Conservation (phyloP, 2,329 filamentous ascomycete species). For the Tolypocladium ovalisporum region DNA sequence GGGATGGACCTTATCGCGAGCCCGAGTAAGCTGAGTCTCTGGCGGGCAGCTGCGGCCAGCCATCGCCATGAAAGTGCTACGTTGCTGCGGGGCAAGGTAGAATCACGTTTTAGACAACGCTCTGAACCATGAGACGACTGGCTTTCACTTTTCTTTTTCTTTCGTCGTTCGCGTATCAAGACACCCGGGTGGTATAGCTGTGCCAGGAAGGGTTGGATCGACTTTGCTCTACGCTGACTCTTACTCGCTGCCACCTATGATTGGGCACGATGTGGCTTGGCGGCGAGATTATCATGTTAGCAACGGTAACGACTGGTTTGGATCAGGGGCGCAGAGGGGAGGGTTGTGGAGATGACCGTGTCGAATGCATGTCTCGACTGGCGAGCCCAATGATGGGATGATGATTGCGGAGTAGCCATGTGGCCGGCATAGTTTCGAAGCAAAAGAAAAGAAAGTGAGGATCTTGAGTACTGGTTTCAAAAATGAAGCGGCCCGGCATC, state of each 20-base stretch:
- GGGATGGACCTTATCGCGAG: constrained; percentile 16
- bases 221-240: constrained; percentile 7
- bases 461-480: neutral
- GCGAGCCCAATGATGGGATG: neutral
- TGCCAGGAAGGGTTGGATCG: constrained; percentile 13
- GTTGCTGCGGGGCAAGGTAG: constrained; percentile 25
- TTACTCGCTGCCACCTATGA: constrained; percentile 2
- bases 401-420: constrained; percentile 3
- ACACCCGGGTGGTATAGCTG: constrained; percentile 13
- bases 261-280: neutral
- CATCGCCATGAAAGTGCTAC: constrained; percentile 13
- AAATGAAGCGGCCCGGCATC: neutral
- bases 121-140: constrained; percentile 40
- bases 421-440: constrained; percentile 4
- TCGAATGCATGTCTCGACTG: neutral
- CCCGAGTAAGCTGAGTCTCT: constrained; percentile 10
- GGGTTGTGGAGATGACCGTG: neutral
- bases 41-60: constrained; percentile 14
- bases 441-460: constrained; percentile 4
- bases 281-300: neutral
- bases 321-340: neutral
- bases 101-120: constrained; percentile 35
- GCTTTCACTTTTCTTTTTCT: constrained; percentile 31
- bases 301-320: constrained; percentile 1
- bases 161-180: constrained; percentile 16